Conservation (phyloP, 495 filamentous ascomycete genomes). For the Penicillium cosmopolitanum region DNA sequence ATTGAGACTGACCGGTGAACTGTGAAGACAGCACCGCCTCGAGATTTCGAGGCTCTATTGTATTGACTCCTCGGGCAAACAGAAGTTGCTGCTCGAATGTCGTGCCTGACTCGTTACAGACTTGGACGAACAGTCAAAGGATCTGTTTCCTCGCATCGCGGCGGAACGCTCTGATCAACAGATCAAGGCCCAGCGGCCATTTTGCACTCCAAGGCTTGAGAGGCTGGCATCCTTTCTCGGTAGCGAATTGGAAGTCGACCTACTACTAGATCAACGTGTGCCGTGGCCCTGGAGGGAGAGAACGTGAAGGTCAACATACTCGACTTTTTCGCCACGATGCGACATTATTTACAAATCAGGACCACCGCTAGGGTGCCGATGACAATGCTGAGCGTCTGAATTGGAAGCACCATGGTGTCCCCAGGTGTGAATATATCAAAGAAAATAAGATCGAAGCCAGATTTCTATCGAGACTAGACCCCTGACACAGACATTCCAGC, state of each 20-base stretch:
- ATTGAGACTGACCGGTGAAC: constrained; percentile 22
- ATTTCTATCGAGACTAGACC: too few species aligned
- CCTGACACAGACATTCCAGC: too few species aligned
- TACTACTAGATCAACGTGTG: not conserved
- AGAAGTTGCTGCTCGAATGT: constrained; percentile 36
- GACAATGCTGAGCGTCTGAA: too few species aligned
- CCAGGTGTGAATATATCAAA: too few species aligned
- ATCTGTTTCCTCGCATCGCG: constrained; percentile 13
- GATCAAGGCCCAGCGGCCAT: constrained; percentile 22
- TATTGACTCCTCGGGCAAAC: constrained; percentile 25
- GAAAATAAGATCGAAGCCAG: too few species aligned
- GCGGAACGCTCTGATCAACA: constrained; percentile 16
- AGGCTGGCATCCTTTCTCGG: not conserved
- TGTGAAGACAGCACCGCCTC: constrained; percentile 42
- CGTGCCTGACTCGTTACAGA: constrained; percentile 41
- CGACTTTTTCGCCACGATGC: too few species aligned
- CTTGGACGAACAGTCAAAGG: constrained; percentile 20
- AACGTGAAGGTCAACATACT: not conserved
- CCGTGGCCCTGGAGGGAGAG: not conserved
- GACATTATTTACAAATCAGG: too few species aligned
- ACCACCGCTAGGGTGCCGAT: too few species aligned
- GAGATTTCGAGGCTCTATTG: constrained; percentile 46
- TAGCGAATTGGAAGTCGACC: not conserved
- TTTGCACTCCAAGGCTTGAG: constrained; percentile 3
- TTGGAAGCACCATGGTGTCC: too few species aligned